Base-by-base conservation (phyloP, 1,284 basidiomycete species). In the Mycena citricolor region DNA sequence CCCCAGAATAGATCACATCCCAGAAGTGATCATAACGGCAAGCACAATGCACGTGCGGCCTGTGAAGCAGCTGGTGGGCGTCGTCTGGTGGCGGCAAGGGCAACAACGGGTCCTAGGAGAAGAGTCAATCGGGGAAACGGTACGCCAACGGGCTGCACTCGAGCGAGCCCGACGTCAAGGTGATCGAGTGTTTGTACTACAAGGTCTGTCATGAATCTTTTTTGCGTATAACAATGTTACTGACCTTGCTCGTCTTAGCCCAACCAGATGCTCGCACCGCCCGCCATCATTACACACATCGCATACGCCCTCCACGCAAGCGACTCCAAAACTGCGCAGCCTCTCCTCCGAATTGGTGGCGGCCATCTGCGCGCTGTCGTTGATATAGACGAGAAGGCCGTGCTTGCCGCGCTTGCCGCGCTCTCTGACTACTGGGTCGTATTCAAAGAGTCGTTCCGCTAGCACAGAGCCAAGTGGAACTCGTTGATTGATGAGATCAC, bases 261-360 rank as follows among this genome's bases (percentile, higher is more conserved):
- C 57, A 72, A 75, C 26, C 69, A 77, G 54, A 84, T 90, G 7
- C 65, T 94, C 13, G 64, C 74, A 8, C 81, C 80, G 11, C 75
- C 84, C 0, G 79, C 71, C 0, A 68, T 91, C 34, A 76, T 94
- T 50, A 84, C 79, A 1, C 80, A 87, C 53, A 80, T 94, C 47
- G 73, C 83, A 6, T 86, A 88, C 57, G 76, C 82, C 1, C 71
- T 94, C 17, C 77, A 86, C 51, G 71, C n/a, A 73, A 2, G 73
- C 81, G 0, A 81, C 85, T 5, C 70, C 77, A 49, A 93, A 90
- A 62, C 69, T 90, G 12, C 79, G 87, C 42, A 77, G 81, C 1
- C 71, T 90, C 14, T 73, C 79, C 0, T 81, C 86, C 2, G 90
- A 94, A 56, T 73, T 94, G 16, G 75, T 95, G 5, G 88, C 90